Conservation (phyloP, 106 monocot species). For the Dioscorea alata region DNA sequence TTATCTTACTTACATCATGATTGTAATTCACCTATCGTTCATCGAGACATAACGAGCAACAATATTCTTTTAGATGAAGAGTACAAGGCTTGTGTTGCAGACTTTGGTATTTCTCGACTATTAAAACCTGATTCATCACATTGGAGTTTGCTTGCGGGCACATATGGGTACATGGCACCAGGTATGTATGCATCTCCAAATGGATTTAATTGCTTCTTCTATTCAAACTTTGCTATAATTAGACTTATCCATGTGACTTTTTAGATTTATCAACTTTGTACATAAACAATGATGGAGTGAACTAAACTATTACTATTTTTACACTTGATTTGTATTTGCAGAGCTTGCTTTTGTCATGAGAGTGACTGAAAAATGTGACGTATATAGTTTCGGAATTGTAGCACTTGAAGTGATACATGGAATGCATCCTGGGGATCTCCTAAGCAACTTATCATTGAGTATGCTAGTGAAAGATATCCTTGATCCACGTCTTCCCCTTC, state of each 20-base stretch:
- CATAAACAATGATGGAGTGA: too few species aligned
- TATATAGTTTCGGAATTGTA: conserved; percentile 38
- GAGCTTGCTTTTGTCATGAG: conserved; percentile 31
- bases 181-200: conserved; percentile 1
- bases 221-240: not conserved
- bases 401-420: conserved; percentile 30
- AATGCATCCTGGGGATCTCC: conserved; percentile 25
- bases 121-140: conserved; percentile 15
- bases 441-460: conserved; percentile 1
- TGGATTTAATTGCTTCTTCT: too few species aligned
- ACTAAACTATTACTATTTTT: too few species aligned
- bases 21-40: conserved; percentile 5
- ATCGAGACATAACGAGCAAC: conserved; percentile 17
- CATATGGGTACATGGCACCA: conserved; percentile 29
- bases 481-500: not conserved
- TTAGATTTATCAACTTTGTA: not conserved
- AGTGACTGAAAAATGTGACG: conserved; percentile 32
- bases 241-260: not conserved
- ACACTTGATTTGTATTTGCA: too few species aligned
- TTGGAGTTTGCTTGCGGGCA: conserved; percentile 18
- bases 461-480: conserved; percentile 10
- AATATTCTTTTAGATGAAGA: conserved; percentile 16
- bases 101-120: conserved; percentile 16
- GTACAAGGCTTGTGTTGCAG: conserved; percentile 19
- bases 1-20: conserved; percentile 20